Conservation (phyloP, 176 grass and related monocot species). For the Thinopyrum elongatum region DNA sequence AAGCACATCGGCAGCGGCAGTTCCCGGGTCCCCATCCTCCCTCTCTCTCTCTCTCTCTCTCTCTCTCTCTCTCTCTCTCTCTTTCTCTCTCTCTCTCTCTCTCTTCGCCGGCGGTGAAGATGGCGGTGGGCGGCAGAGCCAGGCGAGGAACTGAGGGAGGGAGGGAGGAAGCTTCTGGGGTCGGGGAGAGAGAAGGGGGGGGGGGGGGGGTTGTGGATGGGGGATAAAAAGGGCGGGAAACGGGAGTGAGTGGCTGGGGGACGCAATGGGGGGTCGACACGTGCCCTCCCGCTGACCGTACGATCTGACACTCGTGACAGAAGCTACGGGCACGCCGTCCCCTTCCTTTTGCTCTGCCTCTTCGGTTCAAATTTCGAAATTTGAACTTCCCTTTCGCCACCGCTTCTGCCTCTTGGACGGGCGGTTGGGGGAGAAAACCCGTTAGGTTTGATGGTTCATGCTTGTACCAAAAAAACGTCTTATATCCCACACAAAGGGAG, state of each 20-base stretch:
- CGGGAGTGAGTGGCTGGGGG: not conserved
- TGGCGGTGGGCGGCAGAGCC: not conserved
- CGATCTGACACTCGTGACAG: not conserved
- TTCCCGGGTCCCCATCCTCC: not conserved
- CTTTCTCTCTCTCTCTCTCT: not conserved
- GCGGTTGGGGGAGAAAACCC: too few relatives aligned
- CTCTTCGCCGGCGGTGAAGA: not conserved
- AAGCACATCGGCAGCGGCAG: not conserved
- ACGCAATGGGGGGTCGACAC: not conserved
- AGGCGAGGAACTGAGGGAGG: not conserved
- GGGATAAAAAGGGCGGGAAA: conserved; percentile 3
- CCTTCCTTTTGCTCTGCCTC: not conserved
- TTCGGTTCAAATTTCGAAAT: not conserved
- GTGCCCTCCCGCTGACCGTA: not conserved
- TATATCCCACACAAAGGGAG: too few relatives aligned
- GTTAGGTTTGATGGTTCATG: too few relatives aligned
- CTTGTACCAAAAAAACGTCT: too few relatives aligned
- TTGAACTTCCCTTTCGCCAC: too few relatives aligned
- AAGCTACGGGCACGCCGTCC: not conserved
- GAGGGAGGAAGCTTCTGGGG: not conserved
- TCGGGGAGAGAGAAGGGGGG: not conserved
- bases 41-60: not conserved
- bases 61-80: not conserved
- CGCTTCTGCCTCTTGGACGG: too few relatives aligned
- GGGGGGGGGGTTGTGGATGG: too few relatives aligned